phyloP scores from a whole-genome alignment of 495 filamentous ascomycete species.

The Podospora pseudocomata region DNA sequence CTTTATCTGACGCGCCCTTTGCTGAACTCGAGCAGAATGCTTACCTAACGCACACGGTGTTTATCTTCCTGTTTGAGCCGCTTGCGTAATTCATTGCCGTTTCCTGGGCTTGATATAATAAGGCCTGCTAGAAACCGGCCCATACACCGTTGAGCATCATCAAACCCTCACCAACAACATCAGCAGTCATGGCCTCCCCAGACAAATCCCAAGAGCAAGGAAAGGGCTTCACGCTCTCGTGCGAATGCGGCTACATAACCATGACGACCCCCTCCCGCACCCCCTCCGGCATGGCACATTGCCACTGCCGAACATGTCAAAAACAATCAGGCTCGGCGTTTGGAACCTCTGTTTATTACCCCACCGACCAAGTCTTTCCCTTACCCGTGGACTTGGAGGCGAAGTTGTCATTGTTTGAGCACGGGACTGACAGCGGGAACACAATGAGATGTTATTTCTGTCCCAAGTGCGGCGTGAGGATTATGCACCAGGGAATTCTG shows the following conservation, averaged over 20 bases:
- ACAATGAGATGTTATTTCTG: slow-evolving; percentile 47
- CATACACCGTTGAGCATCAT: not conserved
- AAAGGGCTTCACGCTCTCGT: slow-evolving; percentile 34
- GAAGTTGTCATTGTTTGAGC: slow-evolving; percentile 35
- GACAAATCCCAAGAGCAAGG: not conserved
- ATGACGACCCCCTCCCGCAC: slow-evolving; percentile 43
- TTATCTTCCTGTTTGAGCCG: not conserved
- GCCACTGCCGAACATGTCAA: slow-evolving; percentile 56
- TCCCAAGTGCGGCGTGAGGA: slow-evolving; percentile 42
- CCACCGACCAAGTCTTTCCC: slow-evolving; percentile 42
- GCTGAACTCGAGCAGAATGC: not conserved
- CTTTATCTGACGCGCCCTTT: not conserved
- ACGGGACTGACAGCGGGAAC: slow-evolving; percentile 39
- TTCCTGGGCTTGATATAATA: not conserved
- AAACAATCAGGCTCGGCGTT: slow-evolving; percentile 56
- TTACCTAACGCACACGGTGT: not conserved
- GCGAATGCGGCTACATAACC: slow-evolving; percentile 49
- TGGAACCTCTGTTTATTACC: slow-evolving; percentile 48
- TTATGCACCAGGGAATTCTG: slow-evolving; percentile 40
- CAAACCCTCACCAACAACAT: not conserved
- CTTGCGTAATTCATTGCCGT: too few relatives aligned
- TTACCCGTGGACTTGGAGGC: slow-evolving; percentile 31
- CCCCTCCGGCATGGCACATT: slow-evolving; percentile 44
- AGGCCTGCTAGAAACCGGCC: too few relatives aligned
- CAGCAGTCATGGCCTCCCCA: not conserved